Conservation (phyloP, 2,329 filamentous ascomycete species). For the Calonectria hongkongensis region DNA sequence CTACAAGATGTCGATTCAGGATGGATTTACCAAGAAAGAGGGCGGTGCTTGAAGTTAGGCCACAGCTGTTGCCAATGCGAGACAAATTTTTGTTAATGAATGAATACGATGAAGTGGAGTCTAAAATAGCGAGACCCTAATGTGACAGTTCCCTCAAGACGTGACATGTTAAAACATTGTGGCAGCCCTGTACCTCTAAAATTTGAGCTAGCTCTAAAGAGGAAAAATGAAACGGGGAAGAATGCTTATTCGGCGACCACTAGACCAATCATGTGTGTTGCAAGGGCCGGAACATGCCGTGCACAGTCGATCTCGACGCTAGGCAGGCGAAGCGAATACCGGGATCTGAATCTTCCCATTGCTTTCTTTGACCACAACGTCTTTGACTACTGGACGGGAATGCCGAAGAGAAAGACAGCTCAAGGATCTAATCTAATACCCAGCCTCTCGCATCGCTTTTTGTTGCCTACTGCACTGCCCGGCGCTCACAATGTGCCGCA, state of each 20-base stretch:
- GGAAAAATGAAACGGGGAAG: not conserved
- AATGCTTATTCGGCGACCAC: constrained; percentile 11
- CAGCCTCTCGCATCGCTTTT: not conserved
- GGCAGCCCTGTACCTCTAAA: not conserved
- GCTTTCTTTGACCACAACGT: not conserved
- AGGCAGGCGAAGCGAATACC: not conserved
- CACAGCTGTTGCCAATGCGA: not conserved
- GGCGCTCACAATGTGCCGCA: not conserved
- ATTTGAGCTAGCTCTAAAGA: not conserved
- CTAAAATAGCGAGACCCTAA: not conserved
- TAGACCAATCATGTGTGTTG: not conserved
- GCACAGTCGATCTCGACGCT: not conserved
- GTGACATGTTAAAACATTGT: not conserved
- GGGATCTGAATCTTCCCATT: not conserved
- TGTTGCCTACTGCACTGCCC: not conserved
- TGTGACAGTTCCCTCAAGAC: not conserved
- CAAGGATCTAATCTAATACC: not conserved
- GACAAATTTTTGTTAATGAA: not conserved
- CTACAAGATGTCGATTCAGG: constrained; percentile 8
- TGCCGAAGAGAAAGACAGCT: not conserved
- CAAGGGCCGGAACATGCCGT: not conserved
- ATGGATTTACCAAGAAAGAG: constrained; percentile 22
- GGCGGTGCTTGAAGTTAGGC: constrained; percentile 1
- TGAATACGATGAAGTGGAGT: not conserved
- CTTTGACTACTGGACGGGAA: not conserved